Percentiles rank a stretch among this genome's conserved stretches.
These are phyloP conservation scores for Zygoascus sp. DNA, from an alignment of 1,139 yeast species.

Conservation along the genomic window DNA sequence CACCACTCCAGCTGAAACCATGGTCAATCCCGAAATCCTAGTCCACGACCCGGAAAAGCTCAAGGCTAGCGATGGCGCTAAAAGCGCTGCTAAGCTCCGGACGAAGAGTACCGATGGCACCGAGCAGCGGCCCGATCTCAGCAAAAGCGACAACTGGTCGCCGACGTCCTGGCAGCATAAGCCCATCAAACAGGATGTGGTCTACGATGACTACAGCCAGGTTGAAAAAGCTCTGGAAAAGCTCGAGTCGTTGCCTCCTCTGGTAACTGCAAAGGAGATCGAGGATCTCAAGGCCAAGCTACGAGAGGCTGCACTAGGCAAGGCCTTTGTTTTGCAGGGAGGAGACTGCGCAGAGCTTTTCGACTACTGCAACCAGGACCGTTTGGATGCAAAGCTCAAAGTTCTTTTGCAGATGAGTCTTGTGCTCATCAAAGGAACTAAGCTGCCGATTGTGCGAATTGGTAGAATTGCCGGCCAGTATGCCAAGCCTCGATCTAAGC, in stretches of 20 bases:
- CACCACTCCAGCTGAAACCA: background rate
- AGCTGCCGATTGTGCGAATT: slow-evolving; percentile 39
- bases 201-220: slow-evolving; percentile 37
- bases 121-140: slow-evolving; percentile 8
- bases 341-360: slow-evolving; percentile 47
- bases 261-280: slow-evolving; percentile 40
- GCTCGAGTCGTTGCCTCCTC: slow-evolving; percentile 41
- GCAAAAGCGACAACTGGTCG: slow-evolving; percentile 31
- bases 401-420: slow-evolving; percentile 42
- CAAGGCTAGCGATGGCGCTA: slow-evolving; percentile 37
- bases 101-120: slow-evolving; percentile 31
- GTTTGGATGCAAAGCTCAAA: slow-evolving; percentile 41
- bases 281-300: slow-evolving; percentile 34
- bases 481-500: slow-evolving; percentile 43
- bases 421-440: slow-evolving; percentile 41
- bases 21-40: slow-evolving; percentile 18
- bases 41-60: slow-evolving; percentile 36
- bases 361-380: slow-evolving; percentile 41
- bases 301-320: slow-evolving; percentile 40
- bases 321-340: slow-evolving; percentile 43
- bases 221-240: slow-evolving; percentile 40
- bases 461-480: slow-evolving; percentile 46
- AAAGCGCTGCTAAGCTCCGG: slow-evolving; percentile 38
- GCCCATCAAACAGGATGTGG: slow-evolving; percentile 43
- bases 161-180: slow-evolving; percentile 42